Evolutionary conservation across 768 basidiomycete species (phyloP).

Genomic region (Mycena haematopus): DNA sequence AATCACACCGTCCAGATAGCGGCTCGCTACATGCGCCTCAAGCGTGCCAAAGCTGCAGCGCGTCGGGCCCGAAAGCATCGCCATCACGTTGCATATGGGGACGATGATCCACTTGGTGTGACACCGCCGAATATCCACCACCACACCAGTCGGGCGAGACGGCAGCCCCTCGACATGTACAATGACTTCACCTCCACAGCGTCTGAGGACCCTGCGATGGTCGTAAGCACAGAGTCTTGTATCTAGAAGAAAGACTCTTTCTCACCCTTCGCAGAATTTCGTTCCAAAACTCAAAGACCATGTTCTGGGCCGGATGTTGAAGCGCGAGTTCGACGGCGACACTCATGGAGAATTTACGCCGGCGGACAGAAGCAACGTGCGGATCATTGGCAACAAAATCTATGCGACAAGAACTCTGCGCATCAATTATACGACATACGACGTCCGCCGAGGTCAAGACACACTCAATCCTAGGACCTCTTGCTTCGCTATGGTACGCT

Average conservation of each 20-base stretch:
- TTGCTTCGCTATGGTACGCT: conserved; percentile 34
- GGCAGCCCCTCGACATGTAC: conserved; percentile 32
- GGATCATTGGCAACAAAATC: conserved; percentile 33
- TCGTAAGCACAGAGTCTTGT: too few species aligned
- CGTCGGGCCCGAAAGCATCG: conserved; percentile 2
- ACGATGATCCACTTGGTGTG: conserved; percentile 12
- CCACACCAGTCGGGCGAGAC: conserved; percentile 31
- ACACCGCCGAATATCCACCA: conserved; percentile 17
- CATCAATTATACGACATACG: conserved; percentile 46
- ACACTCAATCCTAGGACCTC: conserved; percentile 36
- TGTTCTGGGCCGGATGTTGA: conserved; percentile 38
- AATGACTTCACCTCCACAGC: background rate
- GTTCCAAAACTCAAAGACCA: conserved; percentile 43
- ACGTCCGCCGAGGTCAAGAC: conserved; percentile 42
- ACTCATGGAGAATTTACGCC: conserved; percentile 33
- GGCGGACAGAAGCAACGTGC: conserved; percentile 30
- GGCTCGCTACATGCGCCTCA: conserved; percentile 18
- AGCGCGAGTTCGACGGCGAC: conserved; percentile 38
- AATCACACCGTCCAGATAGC: conserved; percentile 38
- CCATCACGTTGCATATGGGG: conserved; percentile 5
- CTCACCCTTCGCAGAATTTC: conserved; percentile 32
- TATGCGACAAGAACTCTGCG: conserved; percentile 37
- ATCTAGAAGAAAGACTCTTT: too few species aligned
- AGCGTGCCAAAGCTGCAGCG: conserved; percentile 1
- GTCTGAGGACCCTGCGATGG: too few species aligned